These are phyloP conservation scores for Monilinia aucupariae DNA, from an alignment of 2,329 filamentous ascomycete genomes.

Conservation along the genomic window DNA sequence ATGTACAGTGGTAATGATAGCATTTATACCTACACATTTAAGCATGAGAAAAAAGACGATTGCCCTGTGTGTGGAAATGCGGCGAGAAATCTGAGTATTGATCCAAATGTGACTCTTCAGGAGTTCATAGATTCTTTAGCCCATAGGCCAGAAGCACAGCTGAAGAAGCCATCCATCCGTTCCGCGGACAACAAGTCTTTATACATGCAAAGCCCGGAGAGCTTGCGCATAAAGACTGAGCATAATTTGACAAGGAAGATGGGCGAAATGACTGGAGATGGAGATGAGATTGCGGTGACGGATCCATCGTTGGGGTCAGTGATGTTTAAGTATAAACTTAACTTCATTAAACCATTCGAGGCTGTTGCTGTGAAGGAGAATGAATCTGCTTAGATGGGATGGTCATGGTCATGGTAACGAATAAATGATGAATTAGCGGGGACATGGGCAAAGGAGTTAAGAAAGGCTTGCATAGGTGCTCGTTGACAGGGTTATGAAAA, in stretches of 20 bases:
- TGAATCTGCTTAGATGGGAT: background rate
- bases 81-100: slow-evolving; percentile 67
- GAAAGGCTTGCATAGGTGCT: slow-evolving; percentile 5
- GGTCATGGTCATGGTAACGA: background rate
- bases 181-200: slow-evolving; percentile 76
- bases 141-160: slow-evolving; percentile 77
- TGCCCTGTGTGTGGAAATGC: slow-evolving; percentile 89
- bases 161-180: slow-evolving; percentile 88
- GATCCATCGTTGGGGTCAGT: slow-evolving; percentile 72
- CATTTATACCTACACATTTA: slow-evolving; percentile 96
- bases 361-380: background rate
- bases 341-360: slow-evolving; percentile 26
- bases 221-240: slow-evolving; percentile 77
- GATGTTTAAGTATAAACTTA: slow-evolving; percentile 34
- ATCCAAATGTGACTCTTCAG: slow-evolving; percentile 66
- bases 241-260: slow-evolving; percentile 77
- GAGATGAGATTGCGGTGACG: slow-evolving; percentile 86
- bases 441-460: slow-evolving; percentile 5
- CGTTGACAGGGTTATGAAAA: slow-evolving; percentile 1
- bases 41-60: slow-evolving; percentile 88
- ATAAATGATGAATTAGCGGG: slow-evolving; percentile 3
- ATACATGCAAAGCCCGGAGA: slow-evolving; percentile 80
- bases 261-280: slow-evolving; percentile 67
- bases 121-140: slow-evolving; percentile 83
- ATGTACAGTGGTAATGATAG: slow-evolving; percentile 97